Conservation (phyloP, 331 rosid genomes). For the Telfairia occidentalis region DNA sequence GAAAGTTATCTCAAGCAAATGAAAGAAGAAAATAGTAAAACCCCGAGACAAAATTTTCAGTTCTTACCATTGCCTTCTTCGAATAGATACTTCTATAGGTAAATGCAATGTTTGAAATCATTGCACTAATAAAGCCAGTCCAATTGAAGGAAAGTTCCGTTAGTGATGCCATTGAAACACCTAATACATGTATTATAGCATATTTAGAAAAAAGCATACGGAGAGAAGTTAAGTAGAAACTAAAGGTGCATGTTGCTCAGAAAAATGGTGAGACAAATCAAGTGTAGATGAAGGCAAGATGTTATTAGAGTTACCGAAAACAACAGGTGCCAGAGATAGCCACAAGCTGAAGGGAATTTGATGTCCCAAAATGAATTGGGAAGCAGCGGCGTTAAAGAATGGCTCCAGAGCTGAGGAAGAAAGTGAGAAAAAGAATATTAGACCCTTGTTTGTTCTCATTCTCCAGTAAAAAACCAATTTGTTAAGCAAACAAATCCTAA, state of each 20-base stretch:
- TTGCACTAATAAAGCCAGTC: constrained; percentile 82
- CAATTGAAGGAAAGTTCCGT: constrained; percentile 94
- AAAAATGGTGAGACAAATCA: not conserved
- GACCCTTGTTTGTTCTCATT: not conserved
- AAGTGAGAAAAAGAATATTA: not conserved
- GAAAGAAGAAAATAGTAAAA: not conserved
- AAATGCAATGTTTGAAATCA: constrained; percentile 89
- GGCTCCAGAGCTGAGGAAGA: constrained; percentile 71
- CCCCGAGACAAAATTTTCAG: not conserved
- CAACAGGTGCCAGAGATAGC: constrained; percentile 90
- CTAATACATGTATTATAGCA: constrained; percentile 24
- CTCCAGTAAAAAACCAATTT: not conserved
- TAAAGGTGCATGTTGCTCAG: not conserved
- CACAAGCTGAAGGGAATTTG: constrained; percentile 63
- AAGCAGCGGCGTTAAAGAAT: constrained; percentile 89
- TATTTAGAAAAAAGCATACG: not conserved
- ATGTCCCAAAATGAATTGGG: constrained; percentile 84
- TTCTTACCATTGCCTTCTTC: constrained; percentile 72
- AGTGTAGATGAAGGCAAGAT: not conserved
- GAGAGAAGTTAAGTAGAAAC: not conserved
- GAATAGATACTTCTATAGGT: constrained; percentile 87
- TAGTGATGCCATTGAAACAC: constrained; percentile 90
- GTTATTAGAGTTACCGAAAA: constrained; percentile 44
- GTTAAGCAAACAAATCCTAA: not conserved
- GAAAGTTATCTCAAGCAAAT: not conserved